Percentiles rank a stretch among this genome's conserved stretches.
These are phyloP conservation scores for Aspergillus floridensis DNA, from an alignment of 2,329 filamentous ascomycete genomes.

Conservation along the genomic window DNA sequence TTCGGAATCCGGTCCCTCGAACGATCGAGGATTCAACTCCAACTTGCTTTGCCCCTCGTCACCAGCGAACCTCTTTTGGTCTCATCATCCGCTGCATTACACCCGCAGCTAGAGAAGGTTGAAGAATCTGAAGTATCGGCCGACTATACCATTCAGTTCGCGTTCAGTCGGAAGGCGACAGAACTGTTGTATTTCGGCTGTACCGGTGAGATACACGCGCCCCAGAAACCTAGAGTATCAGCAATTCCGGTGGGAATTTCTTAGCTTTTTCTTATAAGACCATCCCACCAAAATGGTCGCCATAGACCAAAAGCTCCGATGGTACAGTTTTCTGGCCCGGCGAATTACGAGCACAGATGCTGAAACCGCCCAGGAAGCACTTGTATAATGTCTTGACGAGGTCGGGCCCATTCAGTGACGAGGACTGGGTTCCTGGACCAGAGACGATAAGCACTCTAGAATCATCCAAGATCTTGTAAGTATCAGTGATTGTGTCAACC, in stretches of 20 bases:
- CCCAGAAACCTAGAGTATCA: background rate
- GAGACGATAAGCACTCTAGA: slow-evolving; percentile 59
- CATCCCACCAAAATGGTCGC: slow-evolving; percentile 15
- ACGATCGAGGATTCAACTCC: slow-evolving; percentile 2
- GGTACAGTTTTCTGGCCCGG: slow-evolving; percentile 3
- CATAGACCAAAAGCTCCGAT: slow-evolving; percentile 17
- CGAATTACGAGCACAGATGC: background rate
- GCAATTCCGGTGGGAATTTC: background rate
- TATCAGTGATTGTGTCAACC: background rate
- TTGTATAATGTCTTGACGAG: slow-evolving; percentile 76
- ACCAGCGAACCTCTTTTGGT: background rate
- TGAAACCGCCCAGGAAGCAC: slow-evolving; percentile 63
- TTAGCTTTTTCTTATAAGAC: background rate
- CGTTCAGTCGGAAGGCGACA: background rate
- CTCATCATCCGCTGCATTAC: background rate
- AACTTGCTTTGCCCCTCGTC: background rate
- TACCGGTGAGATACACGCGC: background rate
- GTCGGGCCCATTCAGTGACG: slow-evolving; percentile 76
- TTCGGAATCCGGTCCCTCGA: slow-evolving; percentile 11
- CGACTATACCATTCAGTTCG: background rate
- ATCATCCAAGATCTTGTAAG: slow-evolving; percentile 72
- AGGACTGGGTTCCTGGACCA: slow-evolving; percentile 53
- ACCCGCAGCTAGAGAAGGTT: background rate
- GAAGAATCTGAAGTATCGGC: background rate
- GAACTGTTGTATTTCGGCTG: background rate